phyloP scores from a whole-genome alignment of 345 rosid genomes.

The Leavenworthia alabamica region DNA sequence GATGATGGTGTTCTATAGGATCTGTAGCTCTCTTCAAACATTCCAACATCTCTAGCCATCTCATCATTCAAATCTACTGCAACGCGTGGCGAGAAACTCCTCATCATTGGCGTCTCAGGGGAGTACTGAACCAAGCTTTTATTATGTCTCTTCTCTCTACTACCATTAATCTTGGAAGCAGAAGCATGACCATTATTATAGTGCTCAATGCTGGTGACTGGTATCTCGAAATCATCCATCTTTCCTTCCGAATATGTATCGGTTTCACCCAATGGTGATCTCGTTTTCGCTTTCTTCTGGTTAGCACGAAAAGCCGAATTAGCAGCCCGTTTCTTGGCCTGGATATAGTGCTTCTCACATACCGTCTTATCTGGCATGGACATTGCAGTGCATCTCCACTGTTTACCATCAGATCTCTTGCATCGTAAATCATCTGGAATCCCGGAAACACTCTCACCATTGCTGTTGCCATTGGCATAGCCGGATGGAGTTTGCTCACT shows the following conservation, averaged over 20 bases:
- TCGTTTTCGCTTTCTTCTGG: conserved; percentile 71
- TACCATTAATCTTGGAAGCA: conserved; percentile 32
- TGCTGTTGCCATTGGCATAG: conserved; percentile 47
- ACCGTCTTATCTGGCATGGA: conserved; percentile 98
- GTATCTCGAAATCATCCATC: conserved; percentile 59
- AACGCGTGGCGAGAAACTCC: conserved; percentile 37
- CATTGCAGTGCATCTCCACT: conserved; percentile 98
- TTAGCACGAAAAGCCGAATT: conserved; percentile 81
- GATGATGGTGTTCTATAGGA: conserved; percentile 49
- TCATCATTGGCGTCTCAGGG: conserved; percentile 46
- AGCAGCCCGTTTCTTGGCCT: conserved; percentile 94
- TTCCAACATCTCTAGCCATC: conserved; percentile 42
- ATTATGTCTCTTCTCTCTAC: conserved; percentile 43
- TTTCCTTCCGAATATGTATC: conserved; percentile 63
- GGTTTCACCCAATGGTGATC: conserved; percentile 44
- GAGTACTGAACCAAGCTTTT: conserved; percentile 39
- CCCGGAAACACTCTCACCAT: conserved; percentile 46
- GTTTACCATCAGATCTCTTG: conserved; percentile 98
- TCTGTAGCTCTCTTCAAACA: conserved; percentile 56
- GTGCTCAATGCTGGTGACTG: conserved; percentile 37
- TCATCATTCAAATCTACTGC: conserved; percentile 45
- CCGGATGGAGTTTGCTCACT: conserved; percentile 54
- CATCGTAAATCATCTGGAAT: conserved; percentile 86
- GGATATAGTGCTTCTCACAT: conserved; percentile 92
- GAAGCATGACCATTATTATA: conserved; percentile 31